A percentile compares a stretch with the other conserved stretches of the same genome.
These are phyloP conservation scores for Trypethelium eluteriae DNA, from an alignment of 495 filamentous ascomycete species.

Conservation along the genomic window DNA sequence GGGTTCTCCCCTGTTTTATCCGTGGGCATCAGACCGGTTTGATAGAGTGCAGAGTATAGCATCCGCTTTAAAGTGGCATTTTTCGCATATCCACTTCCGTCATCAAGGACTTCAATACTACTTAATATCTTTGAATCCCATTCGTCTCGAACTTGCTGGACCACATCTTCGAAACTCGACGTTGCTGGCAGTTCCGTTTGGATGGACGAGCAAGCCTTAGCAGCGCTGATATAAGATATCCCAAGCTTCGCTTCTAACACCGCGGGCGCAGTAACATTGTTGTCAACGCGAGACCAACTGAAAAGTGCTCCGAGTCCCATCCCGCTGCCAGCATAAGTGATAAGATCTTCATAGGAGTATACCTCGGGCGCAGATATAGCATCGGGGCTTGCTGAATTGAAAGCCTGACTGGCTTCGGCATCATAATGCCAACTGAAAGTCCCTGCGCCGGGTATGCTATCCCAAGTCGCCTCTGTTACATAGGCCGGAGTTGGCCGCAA, in stretches of 20 bases:
- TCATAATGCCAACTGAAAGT: constrained; percentile 2
- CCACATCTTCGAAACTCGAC: neutral
- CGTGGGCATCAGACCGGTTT: constrained; percentile 1
- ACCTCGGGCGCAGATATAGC: neutral
- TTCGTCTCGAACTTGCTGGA: neutral
- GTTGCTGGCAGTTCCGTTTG: neutral
- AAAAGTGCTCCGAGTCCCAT: constrained; percentile 1
- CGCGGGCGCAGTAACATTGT: neutral
- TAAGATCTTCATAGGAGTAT: neutral
- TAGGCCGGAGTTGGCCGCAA: neutral
- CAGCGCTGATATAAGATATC: neutral
- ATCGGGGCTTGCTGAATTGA: neutral
- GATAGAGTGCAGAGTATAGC: neutral
- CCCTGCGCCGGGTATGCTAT: neutral
- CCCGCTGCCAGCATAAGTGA: constrained; percentile 8
- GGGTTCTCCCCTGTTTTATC: constrained; percentile 77
- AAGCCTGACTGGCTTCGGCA: neutral
- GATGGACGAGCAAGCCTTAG: neutral
- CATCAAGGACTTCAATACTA: neutral
- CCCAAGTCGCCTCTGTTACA: neutral
- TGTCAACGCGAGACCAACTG: neutral
- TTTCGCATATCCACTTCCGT: neutral
- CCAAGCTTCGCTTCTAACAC: neutral
- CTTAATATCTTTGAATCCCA: neutral
- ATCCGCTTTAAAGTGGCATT: neutral